These are phyloP conservation scores for Lyophyllum semitale DNA, from an alignment of 768 basidiomycete species.

Conservation along the genomic window DNA sequence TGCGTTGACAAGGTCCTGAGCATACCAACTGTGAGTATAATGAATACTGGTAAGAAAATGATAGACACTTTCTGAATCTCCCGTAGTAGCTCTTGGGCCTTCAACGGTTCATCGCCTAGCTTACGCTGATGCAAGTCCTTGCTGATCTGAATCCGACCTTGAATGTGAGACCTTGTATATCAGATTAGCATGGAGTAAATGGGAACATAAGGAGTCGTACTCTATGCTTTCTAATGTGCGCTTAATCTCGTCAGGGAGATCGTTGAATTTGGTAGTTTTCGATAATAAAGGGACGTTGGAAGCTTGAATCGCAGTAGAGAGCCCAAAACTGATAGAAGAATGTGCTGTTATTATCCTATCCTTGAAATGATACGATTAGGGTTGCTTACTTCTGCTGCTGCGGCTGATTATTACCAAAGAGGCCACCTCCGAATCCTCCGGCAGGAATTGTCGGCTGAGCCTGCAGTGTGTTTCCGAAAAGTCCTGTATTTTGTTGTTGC, in stretches of 20 bases:
- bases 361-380: slow-evolving; percentile 6
- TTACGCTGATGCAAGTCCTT: slow-evolving; percentile 78
- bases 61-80: slow-evolving; percentile 61
- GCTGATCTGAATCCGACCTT: slow-evolving; percentile 78
- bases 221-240: slow-evolving; percentile 69
- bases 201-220: slow-evolving; percentile 38
- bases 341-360: not conserved
- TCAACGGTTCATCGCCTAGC: slow-evolving; percentile 72
- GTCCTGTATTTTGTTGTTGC: slow-evolving; percentile 19
- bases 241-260: slow-evolving; percentile 71
- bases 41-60: not conserved
- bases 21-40: not conserved
- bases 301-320: slow-evolving; percentile 18
- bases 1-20: slow-evolving; percentile 65
- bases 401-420: slow-evolving; percentile 33
- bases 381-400: slow-evolving; percentile 31
- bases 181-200: not conserved
- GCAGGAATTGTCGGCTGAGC: slow-evolving; percentile 32
- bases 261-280: slow-evolving; percentile 78
- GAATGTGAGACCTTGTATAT: slow-evolving; percentile 59
- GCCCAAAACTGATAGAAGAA: not conserved
- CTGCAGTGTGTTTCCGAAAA: slow-evolving; percentile 29
- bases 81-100: slow-evolving; percentile 70
- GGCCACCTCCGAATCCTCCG: slow-evolving; percentile 27
- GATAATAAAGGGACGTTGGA: slow-evolving; percentile 42